phyloP scores from a whole-genome alignment of 2,329 filamentous ascomycete species.

The Aspergillus niger region DNA sequence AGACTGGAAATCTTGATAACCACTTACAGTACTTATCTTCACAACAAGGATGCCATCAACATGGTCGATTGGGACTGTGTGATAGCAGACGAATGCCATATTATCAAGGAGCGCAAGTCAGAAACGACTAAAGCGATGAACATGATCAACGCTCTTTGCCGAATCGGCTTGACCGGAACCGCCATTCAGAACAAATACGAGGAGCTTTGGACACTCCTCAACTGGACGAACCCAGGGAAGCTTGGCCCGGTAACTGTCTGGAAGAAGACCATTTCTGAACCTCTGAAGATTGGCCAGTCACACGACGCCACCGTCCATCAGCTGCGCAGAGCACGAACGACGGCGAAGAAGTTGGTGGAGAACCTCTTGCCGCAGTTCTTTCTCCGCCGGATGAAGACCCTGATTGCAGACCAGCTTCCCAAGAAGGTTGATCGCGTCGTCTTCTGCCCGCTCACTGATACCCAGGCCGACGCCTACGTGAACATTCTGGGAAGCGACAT shows the following conservation, averaged over 20 bases:
- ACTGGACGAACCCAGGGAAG: conserved; percentile 88
- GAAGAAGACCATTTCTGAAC: conserved; percentile 74
- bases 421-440: conserved; percentile 94
- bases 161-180: conserved; percentile 90
- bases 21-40: conserved; percentile 84
- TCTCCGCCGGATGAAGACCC: conserved; percentile 84
- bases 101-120: conserved; percentile 76
- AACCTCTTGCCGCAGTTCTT: conserved; percentile 91
- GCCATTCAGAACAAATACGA: conserved; percentile 98
- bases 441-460: conserved; percentile 85
- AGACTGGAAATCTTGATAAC: conserved; percentile 89
- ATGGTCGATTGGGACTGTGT: conserved; percentile 89
- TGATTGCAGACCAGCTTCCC: conserved; percentile 89
- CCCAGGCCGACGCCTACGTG: conserved; percentile 80
- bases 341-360: conserved; percentile 79
- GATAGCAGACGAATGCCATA: conserved; percentile 91
- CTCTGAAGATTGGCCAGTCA: conserved; percentile 83
- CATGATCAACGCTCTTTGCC: conserved; percentile 84
- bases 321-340: conserved; percentile 76
- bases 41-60: conserved; percentile 77
- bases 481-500: conserved; percentile 74
- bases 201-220: conserved; percentile 91
- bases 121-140: conserved; percentile 85
- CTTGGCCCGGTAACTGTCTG: conserved; percentile 71
- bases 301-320: conserved; percentile 86